Base-by-base conservation (phyloP, 1,139 yeast genomes). In the Protomyces pachydermus region DNA sequence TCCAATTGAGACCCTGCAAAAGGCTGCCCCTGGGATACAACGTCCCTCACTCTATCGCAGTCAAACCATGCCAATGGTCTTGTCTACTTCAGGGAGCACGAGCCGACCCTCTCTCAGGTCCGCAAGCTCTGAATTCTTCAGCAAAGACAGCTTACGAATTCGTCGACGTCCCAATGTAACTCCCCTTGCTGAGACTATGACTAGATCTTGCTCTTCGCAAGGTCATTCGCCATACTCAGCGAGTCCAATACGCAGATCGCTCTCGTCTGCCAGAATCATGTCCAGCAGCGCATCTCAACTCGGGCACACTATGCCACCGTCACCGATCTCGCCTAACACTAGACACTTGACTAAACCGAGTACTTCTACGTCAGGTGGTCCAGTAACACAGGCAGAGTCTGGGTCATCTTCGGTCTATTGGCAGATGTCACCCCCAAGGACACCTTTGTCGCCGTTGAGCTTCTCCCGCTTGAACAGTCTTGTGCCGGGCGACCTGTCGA, bases 401-500 rank as follows among this genome's bases (percentile, higher is more conserved):
- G 32, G 8, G 9, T 3, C 5, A 1, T 28, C 32, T 28, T 28
- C 32, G 32, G 9, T 28, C 3, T 28, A 2, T 28, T 6, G 32
- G 32, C 32, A 28, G 32, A 28, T 23, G 39, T 50, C 62, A 9
- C 56, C 62, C 6, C 62, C 62, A 9, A 37, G 56, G n/a, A 51
- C 56, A 4, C 62, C 62, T n/a, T 56, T 58, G 8, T 58, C 53
- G n/a, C 56, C 53, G n/a, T 55, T 58, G 53, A 38, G 14, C 18
- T 12, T 50, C 16, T 51, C 35, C 16, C 10, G 52, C 39, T 42
- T 51, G 28, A 58, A 58, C 52, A 39, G 25, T 9, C 61, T 48
- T 20, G 61, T 55, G 14, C 50, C 39, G 16, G 25, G 16, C 46
- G 23, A 35, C 20, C 39, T 18, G 32, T 28, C 32, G 32, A 37